Conservation (phyloP, 2,329 filamentous ascomycete genomes). For the Penicillium sp. region DNA sequence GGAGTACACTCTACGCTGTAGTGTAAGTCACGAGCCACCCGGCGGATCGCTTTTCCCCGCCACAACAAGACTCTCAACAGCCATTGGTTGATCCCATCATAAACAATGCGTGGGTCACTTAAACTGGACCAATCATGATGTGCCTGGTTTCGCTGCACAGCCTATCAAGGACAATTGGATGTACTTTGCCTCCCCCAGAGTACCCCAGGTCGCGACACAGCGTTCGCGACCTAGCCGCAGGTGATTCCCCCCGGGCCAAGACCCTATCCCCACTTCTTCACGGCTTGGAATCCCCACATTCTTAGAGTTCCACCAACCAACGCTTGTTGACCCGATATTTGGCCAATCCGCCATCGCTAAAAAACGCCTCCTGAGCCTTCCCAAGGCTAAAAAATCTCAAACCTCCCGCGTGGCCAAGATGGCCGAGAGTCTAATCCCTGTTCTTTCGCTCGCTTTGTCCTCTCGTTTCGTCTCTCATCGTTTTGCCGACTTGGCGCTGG, state of each 20-base stretch:
- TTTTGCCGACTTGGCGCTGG: constrained; percentile 3
- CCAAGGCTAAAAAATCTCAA: not conserved
- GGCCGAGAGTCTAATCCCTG: not conserved
- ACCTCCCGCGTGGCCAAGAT: not conserved
- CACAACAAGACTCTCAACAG: not conserved
- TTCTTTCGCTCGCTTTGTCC: not conserved
- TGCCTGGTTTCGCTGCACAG: not conserved
- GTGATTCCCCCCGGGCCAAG: not conserved
- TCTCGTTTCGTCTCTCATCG: not conserved
- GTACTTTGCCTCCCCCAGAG: constrained; percentile 4
- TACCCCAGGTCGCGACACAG: constrained; percentile 8
- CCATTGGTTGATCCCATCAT: constrained; percentile 9
- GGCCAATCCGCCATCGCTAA: not conserved
- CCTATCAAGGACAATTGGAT: not conserved
- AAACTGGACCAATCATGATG: constrained; percentile 10
- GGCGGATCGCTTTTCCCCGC: constrained; percentile 30
- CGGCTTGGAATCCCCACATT: constrained; percentile 1
- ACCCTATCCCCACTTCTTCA: constrained; percentile 19
- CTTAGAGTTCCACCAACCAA: not conserved
- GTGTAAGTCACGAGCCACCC: constrained; percentile 2
- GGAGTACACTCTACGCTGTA: not conserved
- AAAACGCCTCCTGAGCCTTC: not conserved
- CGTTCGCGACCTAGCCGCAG: not conserved
- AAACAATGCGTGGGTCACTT: constrained; percentile 4
- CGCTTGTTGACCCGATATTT: not conserved